Conservation (phyloP, 805 yeast species). For the Kregervanrija delftensis region DNA sequence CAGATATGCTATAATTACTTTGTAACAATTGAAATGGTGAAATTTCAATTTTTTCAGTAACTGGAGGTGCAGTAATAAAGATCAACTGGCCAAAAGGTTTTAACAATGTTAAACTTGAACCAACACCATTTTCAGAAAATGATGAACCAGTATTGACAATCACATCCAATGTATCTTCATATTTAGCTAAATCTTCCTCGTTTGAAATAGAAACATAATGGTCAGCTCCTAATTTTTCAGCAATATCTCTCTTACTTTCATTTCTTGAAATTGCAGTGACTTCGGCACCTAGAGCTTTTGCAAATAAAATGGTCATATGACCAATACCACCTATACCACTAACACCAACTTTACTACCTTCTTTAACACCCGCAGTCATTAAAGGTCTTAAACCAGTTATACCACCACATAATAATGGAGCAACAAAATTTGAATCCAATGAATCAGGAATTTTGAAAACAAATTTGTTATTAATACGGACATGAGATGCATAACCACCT, state of each 20-base stretch:
- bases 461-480: slow-evolving; percentile 36
- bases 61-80: slow-evolving; percentile 26
- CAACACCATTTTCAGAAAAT: slow-evolving; percentile 22
- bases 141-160: slow-evolving; percentile 41
- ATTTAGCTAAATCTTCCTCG: slow-evolving; percentile 31
- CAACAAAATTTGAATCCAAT: slow-evolving; percentile 35
- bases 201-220: slow-evolving; percentile 48
- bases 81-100: slow-evolving; percentile 24
- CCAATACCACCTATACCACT: slow-evolving; percentile 42
- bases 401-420: slow-evolving; percentile 54
- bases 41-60: slow-evolving; percentile 26
- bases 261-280: slow-evolving; percentile 52
- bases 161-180: slow-evolving; percentile 34
- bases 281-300: slow-evolving; percentile 54
- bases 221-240: slow-evolving; percentile 46
- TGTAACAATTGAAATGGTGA: slow-evolving; percentile 29
- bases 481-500: slow-evolving; percentile 47
- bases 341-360: slow-evolving; percentile 46
- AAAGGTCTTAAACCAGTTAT: slow-evolving; percentile 48
- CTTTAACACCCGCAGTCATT: slow-evolving; percentile 33
- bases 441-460: slow-evolving; percentile 43
- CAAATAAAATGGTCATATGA: slow-evolving; percentile 41
- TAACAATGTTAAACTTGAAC: slow-evolving; percentile 18
- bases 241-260: slow-evolving; percentile 40
- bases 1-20: slow-evolving; percentile 22